Conservation (phyloP, 106 monocot species). For the Dioscorea dumetorum region DNA sequence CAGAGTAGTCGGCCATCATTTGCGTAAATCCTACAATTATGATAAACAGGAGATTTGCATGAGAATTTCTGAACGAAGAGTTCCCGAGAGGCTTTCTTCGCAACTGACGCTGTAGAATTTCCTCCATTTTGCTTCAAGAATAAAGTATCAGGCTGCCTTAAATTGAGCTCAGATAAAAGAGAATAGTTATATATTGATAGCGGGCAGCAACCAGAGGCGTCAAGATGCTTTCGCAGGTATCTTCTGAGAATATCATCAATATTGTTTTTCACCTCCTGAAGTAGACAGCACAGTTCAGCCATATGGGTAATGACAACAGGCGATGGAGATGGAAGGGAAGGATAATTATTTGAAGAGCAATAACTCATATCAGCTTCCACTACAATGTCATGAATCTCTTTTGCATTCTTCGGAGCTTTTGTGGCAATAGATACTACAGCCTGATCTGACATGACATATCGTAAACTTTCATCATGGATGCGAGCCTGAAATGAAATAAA, state of each 20-base stretch:
- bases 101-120: constrained; percentile 19
- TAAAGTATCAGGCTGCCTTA: constrained; percentile 29
- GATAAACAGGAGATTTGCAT: constrained; percentile 95
- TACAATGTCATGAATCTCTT: constrained; percentile 43
- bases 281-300: constrained; percentile 49
- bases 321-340: constrained; percentile 37
- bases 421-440: constrained; percentile 55
- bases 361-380: constrained; percentile 36
- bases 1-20: constrained; percentile 93
- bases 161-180: constrained; percentile 56
- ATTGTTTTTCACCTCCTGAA: constrained; percentile 38
- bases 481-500: constrained; percentile 53
- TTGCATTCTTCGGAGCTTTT: constrained; percentile 41
- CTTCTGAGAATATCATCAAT: constrained; percentile 49
- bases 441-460: constrained; percentile 80
- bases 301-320: constrained; percentile 55
- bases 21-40: constrained; percentile 94
- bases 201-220: constrained; percentile 34
- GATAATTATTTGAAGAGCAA: constrained; percentile 16
- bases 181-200: constrained; percentile 72
- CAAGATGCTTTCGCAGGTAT: constrained; percentile 45
- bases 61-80: constrained; percentile 92
- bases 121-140: constrained; percentile 46
- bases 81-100: constrained; percentile 66
- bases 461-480: constrained; percentile 90